Evolutionary conservation across 2,329 filamentous ascomycete species (phyloP).

Genomic region (Blastomyces parvus): DNA sequence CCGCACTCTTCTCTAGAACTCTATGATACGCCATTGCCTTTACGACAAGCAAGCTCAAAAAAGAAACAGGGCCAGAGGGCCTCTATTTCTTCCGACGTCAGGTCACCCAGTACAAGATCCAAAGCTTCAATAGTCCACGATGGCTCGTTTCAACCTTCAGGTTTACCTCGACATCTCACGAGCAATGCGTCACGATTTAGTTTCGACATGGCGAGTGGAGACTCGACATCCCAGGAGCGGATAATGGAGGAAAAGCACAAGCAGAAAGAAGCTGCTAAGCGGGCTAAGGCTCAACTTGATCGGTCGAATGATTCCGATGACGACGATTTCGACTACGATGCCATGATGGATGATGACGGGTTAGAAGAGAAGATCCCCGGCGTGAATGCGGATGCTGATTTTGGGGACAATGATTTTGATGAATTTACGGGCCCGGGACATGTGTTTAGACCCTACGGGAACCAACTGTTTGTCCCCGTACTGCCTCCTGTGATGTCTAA

Average conservation of each 20-base stretch:
- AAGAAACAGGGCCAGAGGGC: conserved; percentile 4
- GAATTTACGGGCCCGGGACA: conserved; percentile 22
- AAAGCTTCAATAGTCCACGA: conserved; percentile 11
- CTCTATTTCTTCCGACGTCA: background rate
- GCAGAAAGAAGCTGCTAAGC: conserved; percentile 41
- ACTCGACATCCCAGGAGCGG: conserved; percentile 51
- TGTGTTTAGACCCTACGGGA: conserved; percentile 18
- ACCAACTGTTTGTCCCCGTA: conserved; percentile 26
- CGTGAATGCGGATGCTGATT: conserved; percentile 39
- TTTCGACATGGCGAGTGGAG: conserved; percentile 52
- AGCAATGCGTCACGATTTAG: conserved; percentile 56
- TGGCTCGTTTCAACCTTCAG: conserved; percentile 22
- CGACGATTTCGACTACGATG: conserved; percentile 39
- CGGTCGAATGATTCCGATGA: conserved; percentile 31
- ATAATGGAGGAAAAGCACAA: conserved; percentile 55
- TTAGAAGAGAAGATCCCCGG: conserved; percentile 42
- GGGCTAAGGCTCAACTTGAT: conserved; percentile 23
- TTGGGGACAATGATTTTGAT: conserved; percentile 30
- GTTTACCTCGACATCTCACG: conserved; percentile 39
- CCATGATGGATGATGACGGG: conserved; percentile 34
- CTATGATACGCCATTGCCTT: conserved; percentile 37
- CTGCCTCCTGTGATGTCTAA: conserved; percentile 30
- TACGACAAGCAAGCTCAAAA: conserved; percentile 23
- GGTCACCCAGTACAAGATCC: conserved; percentile 11
- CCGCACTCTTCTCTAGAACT: conserved; percentile 29